phyloP scores from a whole-genome alignment of 495 filamentous ascomycete species.

The Lasiosphaeria hispida region DNA sequence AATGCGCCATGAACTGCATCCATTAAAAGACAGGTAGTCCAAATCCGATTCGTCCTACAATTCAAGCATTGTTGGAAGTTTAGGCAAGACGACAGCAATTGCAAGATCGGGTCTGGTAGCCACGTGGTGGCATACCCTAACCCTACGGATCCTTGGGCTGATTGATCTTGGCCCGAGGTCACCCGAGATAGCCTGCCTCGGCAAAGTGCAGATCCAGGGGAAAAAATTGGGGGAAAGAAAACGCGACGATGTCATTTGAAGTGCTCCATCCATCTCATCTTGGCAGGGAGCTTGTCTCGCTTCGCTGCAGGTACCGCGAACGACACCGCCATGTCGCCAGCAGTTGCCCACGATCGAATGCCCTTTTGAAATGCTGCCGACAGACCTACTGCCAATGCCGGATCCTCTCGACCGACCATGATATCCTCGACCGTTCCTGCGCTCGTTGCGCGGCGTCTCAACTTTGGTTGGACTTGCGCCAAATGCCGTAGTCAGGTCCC shows the following conservation, averaged over 20 bases:
- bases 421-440: conserved; percentile 23
- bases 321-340: no score
- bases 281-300: conserved; percentile 2
- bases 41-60: no score
- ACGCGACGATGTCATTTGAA: conserved; percentile 11
- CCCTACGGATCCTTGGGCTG: neutral
- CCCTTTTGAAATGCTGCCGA: conserved; percentile 9
- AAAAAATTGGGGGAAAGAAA: conserved; percentile 9
- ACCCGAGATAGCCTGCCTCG: conserved; percentile 1
- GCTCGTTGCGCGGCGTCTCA: conserved; percentile 20
- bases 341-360: neutral
- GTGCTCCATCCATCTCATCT: conserved; percentile 11
- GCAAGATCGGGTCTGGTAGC: no score
- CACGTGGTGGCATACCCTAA: no score
- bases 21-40: no score
- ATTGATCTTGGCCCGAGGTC: conserved; percentile 9
- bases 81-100: no score
- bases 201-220: no score
- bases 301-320: neutral
- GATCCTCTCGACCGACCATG: conserved; percentile 14
- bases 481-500: conserved; percentile 39
- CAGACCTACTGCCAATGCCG: neutral
- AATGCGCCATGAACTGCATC: no score
- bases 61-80: no score
- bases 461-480: conserved; percentile 38